Evolutionary conservation across 148 eudicot genomes (phyloP).

Genomic region (Beta vulgaris): DNA sequence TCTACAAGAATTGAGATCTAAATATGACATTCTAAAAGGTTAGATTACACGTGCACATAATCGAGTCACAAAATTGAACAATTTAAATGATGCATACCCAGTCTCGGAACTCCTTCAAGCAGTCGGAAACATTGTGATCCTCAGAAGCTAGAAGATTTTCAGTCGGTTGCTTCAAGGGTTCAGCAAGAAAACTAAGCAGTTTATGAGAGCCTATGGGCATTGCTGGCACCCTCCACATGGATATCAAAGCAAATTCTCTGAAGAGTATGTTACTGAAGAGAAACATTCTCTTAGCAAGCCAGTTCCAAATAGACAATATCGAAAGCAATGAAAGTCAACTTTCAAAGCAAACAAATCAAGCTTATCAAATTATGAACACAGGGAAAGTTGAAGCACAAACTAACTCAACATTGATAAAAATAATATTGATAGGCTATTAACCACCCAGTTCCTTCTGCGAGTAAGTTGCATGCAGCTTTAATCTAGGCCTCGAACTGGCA

Average conservation of each 20-base stretch:
- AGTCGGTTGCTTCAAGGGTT: conserved; percentile 76
- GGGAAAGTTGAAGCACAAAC: background rate
- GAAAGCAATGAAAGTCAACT: background rate
- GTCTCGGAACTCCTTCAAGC: conserved; percentile 78
- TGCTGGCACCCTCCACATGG: conserved; percentile 97
- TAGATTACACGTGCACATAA: conserved; percentile 1
- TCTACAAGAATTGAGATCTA: background rate
- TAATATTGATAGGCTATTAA: background rate
- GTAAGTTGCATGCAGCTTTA: background rate
- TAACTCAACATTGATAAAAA: background rate
- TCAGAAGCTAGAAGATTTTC: conserved; percentile 51
- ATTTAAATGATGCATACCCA: conserved; percentile 57
- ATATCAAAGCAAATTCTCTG: conserved; percentile 89
- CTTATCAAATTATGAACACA: background rate
- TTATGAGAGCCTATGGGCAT: conserved; percentile 90
- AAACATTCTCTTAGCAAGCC: conserved; percentile 8
- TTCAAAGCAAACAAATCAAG: background rate
- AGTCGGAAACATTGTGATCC: conserved; percentile 57
- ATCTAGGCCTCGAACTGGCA: background rate
- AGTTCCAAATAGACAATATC: conserved; percentile 4
- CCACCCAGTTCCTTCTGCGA: background rate
- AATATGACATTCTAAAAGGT: background rate
- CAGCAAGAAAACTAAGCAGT: conserved; percentile 92
- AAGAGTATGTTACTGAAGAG: conserved; percentile 74
- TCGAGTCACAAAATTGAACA: conserved; percentile 12